phyloP scores from a whole-genome alignment of 805 yeast species.

The Zygosaccharomyces pseudorouxii region DNA sequence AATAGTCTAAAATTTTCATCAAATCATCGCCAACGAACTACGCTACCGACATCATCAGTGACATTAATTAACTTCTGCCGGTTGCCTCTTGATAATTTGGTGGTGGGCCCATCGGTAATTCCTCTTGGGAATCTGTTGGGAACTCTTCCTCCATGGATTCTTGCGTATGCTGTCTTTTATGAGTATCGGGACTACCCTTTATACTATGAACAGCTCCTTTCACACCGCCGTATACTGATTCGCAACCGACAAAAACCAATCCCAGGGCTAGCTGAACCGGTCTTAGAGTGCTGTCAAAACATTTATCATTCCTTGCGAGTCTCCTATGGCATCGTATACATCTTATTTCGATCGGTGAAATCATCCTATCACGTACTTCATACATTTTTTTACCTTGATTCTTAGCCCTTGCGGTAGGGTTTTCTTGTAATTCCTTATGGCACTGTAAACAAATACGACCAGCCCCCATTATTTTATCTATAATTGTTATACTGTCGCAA shows the following conservation, averaged over 20 bases:
- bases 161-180: background rate
- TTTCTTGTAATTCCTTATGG: background rate
- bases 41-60: background rate
- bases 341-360: slow-evolving; percentile 1
- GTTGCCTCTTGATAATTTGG: slow-evolving; percentile 2
- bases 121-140: background rate
- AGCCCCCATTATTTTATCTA: background rate
- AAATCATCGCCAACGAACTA: background rate
- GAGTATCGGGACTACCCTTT: background rate
- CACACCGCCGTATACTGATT: slow-evolving; percentile 3
- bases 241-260: slow-evolving; percentile 1
- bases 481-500: background rate
- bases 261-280: background rate
- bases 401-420: slow-evolving; percentile 1
- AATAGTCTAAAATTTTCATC: slow-evolving; percentile 2
- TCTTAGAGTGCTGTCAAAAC: background rate
- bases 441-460: slow-evolving; percentile 1
- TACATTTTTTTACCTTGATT: slow-evolving; percentile 1
- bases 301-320: background rate
- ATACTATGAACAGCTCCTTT: background rate
- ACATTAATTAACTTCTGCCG: background rate
- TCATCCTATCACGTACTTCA: background rate
- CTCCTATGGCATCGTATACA: slow-evolving; percentile 4
- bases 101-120: background rate
- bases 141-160: background rate